Evolutionary conservation across 176 grass and related monocot genomes (phyloP), one percentile per base, ranked within the genome.

Genomic region (Lolium perenne): DNA sequence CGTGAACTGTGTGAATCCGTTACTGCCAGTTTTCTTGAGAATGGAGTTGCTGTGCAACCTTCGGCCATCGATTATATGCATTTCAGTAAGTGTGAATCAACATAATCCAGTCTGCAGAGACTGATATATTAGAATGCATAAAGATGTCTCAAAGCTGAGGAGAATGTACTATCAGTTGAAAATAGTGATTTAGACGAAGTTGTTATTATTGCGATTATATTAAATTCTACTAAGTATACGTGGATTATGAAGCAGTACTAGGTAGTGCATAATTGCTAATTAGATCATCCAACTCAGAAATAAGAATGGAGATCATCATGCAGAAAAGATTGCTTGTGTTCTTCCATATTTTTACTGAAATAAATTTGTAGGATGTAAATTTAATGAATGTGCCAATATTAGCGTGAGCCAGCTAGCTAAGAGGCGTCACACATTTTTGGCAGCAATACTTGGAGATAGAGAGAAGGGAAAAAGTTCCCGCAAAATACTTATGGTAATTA

Each of bases 371-470:
- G 5, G 40, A 49, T 68, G 7, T 68, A 65, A 43, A 53, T 57
- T 64, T 58, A 62, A 25, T 74, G 55, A 9, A 80, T 26, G 25
- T 51, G 49, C 71, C 67, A 71, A 40, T 70, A 70, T 58, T 54
- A 54, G 51, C 14, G 51, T 17, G 51, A 54, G 51, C 51, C 51
- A 54, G 51, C 51, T 15, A 53, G 50, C 49, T 51, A 51, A 15
- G 32, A 75, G 73, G 54, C 73, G 25, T 53, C 54, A 55, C 49
- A 20, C 48, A 76, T 76, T 76, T 55, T 38, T 76, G 74, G 74
- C 74, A 76, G 49, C 25, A 76, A 35, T 20, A 9, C 46, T 43
- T 71, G 18, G 40, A 71, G 68, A 71, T 46, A 46, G 40, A 46
- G 67, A 41, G 38, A 35, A 35, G 32, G 20, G 38, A 46, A 46